These are phyloP conservation scores for Dissophora ornata DNA, from an alignment of 192 early-diverging fungal genomes.

Conservation along the genomic window DNA sequence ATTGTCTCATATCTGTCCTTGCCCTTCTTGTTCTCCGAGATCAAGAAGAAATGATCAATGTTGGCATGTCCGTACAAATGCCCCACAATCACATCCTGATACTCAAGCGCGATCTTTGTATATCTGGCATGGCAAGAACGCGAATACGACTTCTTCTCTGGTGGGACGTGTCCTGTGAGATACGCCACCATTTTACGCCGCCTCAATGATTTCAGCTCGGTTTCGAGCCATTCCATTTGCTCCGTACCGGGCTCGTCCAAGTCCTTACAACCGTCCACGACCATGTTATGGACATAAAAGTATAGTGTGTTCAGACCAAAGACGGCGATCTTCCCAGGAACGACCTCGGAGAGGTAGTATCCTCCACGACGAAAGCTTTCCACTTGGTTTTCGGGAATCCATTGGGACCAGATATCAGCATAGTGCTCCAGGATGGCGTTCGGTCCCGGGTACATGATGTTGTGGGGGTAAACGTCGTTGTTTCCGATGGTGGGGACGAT, in stretches of 20 bases:
- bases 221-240: slow-evolving; percentile 66
- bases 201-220: slow-evolving; percentile 53
- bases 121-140: slow-evolving; percentile 63
- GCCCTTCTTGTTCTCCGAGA: slow-evolving; percentile 41
- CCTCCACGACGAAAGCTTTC: slow-evolving; percentile 65
- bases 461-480: slow-evolving; percentile 78
- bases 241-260: slow-evolving; percentile 60
- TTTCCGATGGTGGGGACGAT: slow-evolving; percentile 71
- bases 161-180: slow-evolving; percentile 64
- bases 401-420: slow-evolving; percentile 61
- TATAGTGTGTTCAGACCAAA: slow-evolving; percentile 70
- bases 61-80: slow-evolving; percentile 72
- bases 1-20: slow-evolving; percentile 4
- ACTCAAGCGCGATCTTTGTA: slow-evolving; percentile 58
- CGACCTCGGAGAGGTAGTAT: slow-evolving; percentile 64
- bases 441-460: slow-evolving; percentile 62
- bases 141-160: slow-evolving; percentile 61
- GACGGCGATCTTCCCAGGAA: slow-evolving; percentile 57
- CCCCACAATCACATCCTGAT: slow-evolving; percentile 54
- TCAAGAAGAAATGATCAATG: slow-evolving; percentile 65
- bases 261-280: slow-evolving; percentile 64
- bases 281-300: slow-evolving; percentile 62
- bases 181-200: slow-evolving; percentile 53
- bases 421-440: slow-evolving; percentile 55
- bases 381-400: slow-evolving; percentile 65